A percentile compares a stretch with the other conserved stretches of the same genome.
Conservation (phyloP, 495 filamentous ascomycete genomes). For the Halenospora varia region DNA sequence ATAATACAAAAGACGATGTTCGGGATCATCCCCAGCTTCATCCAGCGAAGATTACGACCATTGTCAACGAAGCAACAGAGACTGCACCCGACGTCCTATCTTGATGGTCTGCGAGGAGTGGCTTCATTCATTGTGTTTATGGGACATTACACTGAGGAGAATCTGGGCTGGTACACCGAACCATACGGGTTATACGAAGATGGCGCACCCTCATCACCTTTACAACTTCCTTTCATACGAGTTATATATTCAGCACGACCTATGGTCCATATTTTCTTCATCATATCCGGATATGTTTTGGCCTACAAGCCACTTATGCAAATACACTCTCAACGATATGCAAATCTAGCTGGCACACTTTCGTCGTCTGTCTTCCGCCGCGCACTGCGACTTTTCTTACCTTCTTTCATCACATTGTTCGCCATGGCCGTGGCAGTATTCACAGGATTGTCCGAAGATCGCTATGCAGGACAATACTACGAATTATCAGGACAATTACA, state of each 20-base stretch:
- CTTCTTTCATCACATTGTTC: constrained; percentile 51
- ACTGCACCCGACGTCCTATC: constrained; percentile 46
- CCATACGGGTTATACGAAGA: constrained; percentile 46
- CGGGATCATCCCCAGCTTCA: constrained; percentile 17
- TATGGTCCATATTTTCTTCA: constrained; percentile 73
- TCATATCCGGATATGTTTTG: constrained; percentile 66
- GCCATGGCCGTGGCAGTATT: constrained; percentile 52
- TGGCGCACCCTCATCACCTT: constrained; percentile 36
- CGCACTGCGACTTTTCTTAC: constrained; percentile 58
- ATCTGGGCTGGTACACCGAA: constrained; percentile 31
- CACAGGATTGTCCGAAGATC: constrained; percentile 40
- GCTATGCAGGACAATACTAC: constrained; percentile 28
- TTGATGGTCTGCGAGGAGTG: constrained; percentile 52
- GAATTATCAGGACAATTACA: constrained; percentile 10
- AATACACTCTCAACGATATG: constrained; percentile 46
- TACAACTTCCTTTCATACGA: constrained; percentile 62
- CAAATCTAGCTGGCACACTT: constrained; percentile 29
- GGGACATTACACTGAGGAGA: constrained; percentile 43
- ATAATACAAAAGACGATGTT: constrained; percentile 16
- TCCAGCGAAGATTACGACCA: constrained; percentile 19
- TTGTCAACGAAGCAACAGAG: constrained; percentile 3
- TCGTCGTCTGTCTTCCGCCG: constrained; percentile 66
- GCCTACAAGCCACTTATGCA: constrained; percentile 59
- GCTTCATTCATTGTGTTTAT: constrained; percentile 50
- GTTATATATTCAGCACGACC: constrained; percentile 61